Evolutionary conservation across 1,139 yeast genomes (phyloP), one percentile per base, ranked within the genome.

Genomic region (Trichomonascaceae sp.): DNA sequence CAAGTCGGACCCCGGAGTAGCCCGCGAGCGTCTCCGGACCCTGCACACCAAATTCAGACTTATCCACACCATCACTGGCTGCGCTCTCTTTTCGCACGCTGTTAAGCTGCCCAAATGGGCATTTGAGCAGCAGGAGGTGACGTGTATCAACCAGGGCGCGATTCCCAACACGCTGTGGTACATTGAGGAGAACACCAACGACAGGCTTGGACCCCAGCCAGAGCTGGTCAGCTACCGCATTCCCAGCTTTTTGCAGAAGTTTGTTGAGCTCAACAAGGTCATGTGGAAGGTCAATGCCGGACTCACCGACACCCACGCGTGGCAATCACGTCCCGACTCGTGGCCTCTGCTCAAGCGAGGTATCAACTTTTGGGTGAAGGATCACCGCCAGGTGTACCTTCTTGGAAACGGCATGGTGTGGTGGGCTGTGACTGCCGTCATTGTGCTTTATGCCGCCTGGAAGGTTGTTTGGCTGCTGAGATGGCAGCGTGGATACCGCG

Each of bases 91-190:
- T 59, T 82, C 97, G 17, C 85, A 82, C 53, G 75, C 72, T 42
- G 77, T 74, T 34, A 82, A 81, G 58, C 71, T 89, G 46, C 98
- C 98, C 38, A 77, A 76, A 38, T 89, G 97, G 96, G 98, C 89
- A 3, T 85, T 79, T 51, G 92, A 79, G 47, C 98, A 92, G 62
- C 96, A 84, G 59, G 99, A 89, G 64, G 98, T 92, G 32, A 76
- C 95, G 8, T 74, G 95, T 59, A 92, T 96, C 33, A 65, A 73
- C 33, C 82, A 75, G 50, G 97, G 96, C 53, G 68, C 71, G 40
- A 62, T 75, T 46, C 71, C 74, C 28, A 74, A 81, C 56, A 70
- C 85, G 33, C 63, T 78, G 45, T 92, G 97, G 96, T 80, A 79
- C 57, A 64, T 92, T 50, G 99, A 92, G 62, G 70, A 76, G 41